A percentile compares a stretch with the other conserved stretches of the same genome.
Evolutionary conservation across 2,329 filamentous ascomycete genomes (phyloP).

Genomic region (Alternaria brassicicola): DNA sequence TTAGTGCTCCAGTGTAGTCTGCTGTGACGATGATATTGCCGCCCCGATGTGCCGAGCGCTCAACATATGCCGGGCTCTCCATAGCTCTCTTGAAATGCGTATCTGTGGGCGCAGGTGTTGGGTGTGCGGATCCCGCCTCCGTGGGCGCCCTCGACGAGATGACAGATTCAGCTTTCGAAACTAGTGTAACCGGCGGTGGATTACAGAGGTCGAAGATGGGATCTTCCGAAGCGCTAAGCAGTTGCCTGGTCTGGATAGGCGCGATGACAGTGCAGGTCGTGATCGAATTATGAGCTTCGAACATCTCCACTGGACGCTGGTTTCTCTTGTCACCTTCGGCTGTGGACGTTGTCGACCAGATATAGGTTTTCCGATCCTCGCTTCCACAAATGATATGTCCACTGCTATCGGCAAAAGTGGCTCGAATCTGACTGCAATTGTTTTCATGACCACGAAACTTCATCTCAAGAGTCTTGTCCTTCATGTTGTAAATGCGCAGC

Average conservation of each 20-base stretch:
- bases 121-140: slow-evolving; percentile 47
- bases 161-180: slow-evolving; percentile 72
- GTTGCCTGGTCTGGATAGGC: slow-evolving; percentile 75
- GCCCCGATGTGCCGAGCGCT: slow-evolving; percentile 74
- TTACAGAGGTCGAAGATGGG: slow-evolving; percentile 97
- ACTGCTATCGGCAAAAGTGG: slow-evolving; percentile 85
- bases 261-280: slow-evolving; percentile 90
- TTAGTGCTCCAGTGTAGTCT: slow-evolving; percentile 86
- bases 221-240: slow-evolving; percentile 82
- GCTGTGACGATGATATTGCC: slow-evolving; percentile 94
- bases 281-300: slow-evolving; percentile 86
- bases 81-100: slow-evolving; percentile 53
- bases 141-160: slow-evolving; percentile 57
- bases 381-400: slow-evolving; percentile 89
- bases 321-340: slow-evolving; percentile 72
- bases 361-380: slow-evolving; percentile 87
- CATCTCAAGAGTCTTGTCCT: slow-evolving; percentile 81
- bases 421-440: slow-evolving; percentile 85
- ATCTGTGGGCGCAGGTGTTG: slow-evolving; percentile 45
- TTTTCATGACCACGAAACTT: slow-evolving; percentile 95
- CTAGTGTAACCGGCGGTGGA: slow-evolving; percentile 83
- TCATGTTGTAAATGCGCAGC: slow-evolving; percentile 85
- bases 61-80: slow-evolving; percentile 77
- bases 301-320: slow-evolving; percentile 83
- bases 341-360: slow-evolving; percentile 76